Percentiles rank a stretch among this genome's conserved stretches.
These are phyloP conservation scores for Cynara cardunculus DNA, from an alignment of 129 eudicot genomes.

Conservation along the genomic window DNA sequence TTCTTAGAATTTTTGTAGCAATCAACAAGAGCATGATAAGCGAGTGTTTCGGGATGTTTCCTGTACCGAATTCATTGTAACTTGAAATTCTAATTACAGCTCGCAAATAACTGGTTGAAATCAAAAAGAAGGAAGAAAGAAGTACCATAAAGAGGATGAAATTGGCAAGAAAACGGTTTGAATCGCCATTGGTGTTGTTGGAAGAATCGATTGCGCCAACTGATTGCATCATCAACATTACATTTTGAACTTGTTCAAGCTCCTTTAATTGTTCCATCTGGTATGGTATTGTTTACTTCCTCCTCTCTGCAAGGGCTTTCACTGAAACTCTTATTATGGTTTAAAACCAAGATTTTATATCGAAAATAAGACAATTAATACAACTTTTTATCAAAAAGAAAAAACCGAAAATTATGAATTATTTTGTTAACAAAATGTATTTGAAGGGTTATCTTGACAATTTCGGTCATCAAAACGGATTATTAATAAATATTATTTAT, in stretches of 20 bases:
- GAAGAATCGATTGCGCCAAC: slow-evolving; percentile 30
- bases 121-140: not conserved
- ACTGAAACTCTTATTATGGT: not conserved
- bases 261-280: slow-evolving; percentile 66
- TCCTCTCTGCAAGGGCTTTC: not conserved
- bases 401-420: no score
- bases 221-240: slow-evolving; percentile 36
- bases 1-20: not conserved
- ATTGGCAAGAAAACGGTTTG: slow-evolving; percentile 68
- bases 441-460: no score
- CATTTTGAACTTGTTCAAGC: slow-evolving; percentile 57
- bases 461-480: no score
- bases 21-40: not conserved
- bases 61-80: not conserved
- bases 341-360: not conserved
- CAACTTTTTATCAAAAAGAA: no score
- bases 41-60: not conserved
- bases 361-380: no score
- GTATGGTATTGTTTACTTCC: not conserved
- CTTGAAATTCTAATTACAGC: not conserved
- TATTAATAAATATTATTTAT: no score
- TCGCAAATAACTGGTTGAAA: not conserved
- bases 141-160: slow-evolving; percentile 58
- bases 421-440: no score
- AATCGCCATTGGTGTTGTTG: slow-evolving; percentile 26